A percentile compares a stretch with the other conserved stretches of the same genome.
Conservation (phyloP, 768 basidiomycete genomes). For the Suillus spraguei region DNA sequence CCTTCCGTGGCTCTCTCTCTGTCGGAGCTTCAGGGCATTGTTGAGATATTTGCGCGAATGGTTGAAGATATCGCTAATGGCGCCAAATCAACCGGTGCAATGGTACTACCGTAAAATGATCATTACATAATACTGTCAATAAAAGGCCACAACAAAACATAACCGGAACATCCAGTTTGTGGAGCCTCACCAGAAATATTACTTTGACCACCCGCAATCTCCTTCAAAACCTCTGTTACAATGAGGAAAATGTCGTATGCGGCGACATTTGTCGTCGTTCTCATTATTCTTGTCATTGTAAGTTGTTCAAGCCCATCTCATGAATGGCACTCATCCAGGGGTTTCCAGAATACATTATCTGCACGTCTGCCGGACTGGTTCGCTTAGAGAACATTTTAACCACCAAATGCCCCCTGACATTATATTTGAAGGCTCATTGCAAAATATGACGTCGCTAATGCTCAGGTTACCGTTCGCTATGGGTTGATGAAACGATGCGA, state of each 20-base stretch:
- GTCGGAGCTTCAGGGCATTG: not conserved
- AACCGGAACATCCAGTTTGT: not conserved
- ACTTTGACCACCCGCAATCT: not conserved
- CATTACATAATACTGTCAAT: constrained; percentile 1
- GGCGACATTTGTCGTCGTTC: constrained; percentile 59
- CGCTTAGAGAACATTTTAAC: constrained; percentile 27
- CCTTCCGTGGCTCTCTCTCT: not conserved
- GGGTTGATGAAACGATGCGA: constrained; percentile 65
- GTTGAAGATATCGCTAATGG: constrained; percentile 12
- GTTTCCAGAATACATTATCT: constrained; percentile 57
- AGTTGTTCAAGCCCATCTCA: constrained; percentile 24
- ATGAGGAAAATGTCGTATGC: constrained; percentile 77
- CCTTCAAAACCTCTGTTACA: constrained; percentile 10
- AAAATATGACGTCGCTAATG: constrained; percentile 46
- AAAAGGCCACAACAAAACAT: not conserved
- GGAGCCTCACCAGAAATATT: constrained; percentile 11
- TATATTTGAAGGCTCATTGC: constrained; percentile 43
- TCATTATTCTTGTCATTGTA: constrained; percentile 53
- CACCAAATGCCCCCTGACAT: constrained; percentile 24
- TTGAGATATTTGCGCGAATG: constrained; percentile 30
- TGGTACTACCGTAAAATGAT: not conserved
- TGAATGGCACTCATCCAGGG: not conserved
- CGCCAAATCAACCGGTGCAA: too few relatives aligned
- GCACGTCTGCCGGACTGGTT: constrained; percentile 66
- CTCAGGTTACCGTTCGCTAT: constrained; percentile 53